Evolutionary conservation across 805 yeast species (phyloP).

Genomic region (Ogataea allantospora): DNA sequence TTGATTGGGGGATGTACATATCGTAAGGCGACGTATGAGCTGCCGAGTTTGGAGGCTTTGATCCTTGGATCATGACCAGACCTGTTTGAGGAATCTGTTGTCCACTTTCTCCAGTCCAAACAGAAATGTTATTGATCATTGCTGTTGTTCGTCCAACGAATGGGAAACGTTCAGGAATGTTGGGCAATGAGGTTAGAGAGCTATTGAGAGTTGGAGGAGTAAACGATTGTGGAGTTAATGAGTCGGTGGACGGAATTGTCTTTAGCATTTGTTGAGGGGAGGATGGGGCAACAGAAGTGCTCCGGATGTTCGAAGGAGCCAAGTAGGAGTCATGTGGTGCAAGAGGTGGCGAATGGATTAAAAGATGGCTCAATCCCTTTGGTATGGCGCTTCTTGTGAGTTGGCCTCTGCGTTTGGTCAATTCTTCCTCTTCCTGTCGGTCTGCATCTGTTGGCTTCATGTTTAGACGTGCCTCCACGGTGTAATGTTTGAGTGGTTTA

Average conservation of each 20-base stretch:
- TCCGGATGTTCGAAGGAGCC: constrained; percentile 17
- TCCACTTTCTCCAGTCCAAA: constrained; percentile 54
- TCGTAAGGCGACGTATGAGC: constrained; percentile 4
- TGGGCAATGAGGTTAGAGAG: constrained; percentile 3
- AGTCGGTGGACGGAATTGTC: constrained; percentile 1
- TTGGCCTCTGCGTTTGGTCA: constrained; percentile 47
- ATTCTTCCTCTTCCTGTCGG: constrained; percentile 45
- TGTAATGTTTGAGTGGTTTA: constrained; percentile 39
- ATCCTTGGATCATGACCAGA: constrained; percentile 27
- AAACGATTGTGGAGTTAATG: constrained; percentile 1
- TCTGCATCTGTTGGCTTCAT: constrained; percentile 37
- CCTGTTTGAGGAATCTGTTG: constrained; percentile 40
- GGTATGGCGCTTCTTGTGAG: constrained; percentile 53
- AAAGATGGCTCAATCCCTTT: constrained; percentile 49
- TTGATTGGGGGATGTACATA: constrained; percentile 4
- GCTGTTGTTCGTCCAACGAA: constrained; percentile 50
- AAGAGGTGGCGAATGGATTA: constrained; percentile 40
- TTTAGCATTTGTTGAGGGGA: not conserved
- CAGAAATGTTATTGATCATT: constrained; percentile 60
- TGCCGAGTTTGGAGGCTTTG: constrained; percentile 6
- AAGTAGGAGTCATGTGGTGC: constrained; percentile 26
- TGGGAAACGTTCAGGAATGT: constrained; percentile 32
- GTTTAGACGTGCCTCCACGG: constrained; percentile 31
- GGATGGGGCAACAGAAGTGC: constrained; percentile 6
- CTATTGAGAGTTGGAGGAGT: not conserved